Percentiles rank a stretch among this genome's conserved stretches.
Evolutionary conservation across 2,329 filamentous ascomycete species (phyloP).

Genomic region (Cladosporium sphaerospermum): DNA sequence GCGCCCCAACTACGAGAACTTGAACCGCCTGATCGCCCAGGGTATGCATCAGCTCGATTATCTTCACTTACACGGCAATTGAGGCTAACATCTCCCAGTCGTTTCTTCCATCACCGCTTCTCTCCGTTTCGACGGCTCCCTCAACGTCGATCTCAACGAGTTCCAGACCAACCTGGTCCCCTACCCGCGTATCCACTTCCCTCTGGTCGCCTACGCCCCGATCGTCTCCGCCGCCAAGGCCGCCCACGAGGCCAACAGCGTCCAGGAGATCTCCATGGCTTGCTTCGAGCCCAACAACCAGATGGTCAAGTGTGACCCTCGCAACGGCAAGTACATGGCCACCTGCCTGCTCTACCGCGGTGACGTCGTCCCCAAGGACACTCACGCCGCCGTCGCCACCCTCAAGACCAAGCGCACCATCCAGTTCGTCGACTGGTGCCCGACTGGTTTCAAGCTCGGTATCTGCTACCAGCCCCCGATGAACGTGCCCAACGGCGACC

Average conservation of each 20-base stretch:
- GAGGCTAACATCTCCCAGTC: conserved; percentile 48
- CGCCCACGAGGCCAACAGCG: conserved; percentile 94
- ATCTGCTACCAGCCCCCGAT: conserved; percentile 99
- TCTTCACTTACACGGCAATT: not conserved
- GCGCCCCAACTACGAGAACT: conserved; percentile 96
- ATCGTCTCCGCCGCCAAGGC: conserved; percentile 94
- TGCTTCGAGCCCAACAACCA: conserved; percentile 99
- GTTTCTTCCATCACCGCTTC: conserved; percentile 98
- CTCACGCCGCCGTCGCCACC: conserved; percentile 83
- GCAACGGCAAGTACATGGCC: conserved; percentile 99
- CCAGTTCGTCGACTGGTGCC: conserved; percentile 99
- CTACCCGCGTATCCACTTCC: conserved; percentile 99
- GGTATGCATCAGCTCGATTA: conserved; percentile 46
- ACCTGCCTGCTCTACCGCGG: conserved; percentile 97
- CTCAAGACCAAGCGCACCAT: conserved; percentile 99
- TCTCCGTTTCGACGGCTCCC: conserved; percentile 94
- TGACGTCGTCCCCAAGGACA: conserved; percentile 95
- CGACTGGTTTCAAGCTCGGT: conserved; percentile 99
- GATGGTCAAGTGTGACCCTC: conserved; percentile 99
- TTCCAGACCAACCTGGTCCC: conserved; percentile 99
- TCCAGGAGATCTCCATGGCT: conserved; percentile 96
- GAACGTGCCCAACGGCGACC: conserved; percentile 92
- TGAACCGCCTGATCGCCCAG: conserved; percentile 98
- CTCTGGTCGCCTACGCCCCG: conserved; percentile 90
- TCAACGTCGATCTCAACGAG: conserved; percentile 99